These are phyloP conservation scores for Rosa hybrid DNA, from an alignment of 331 rosid species.

Conservation along the genomic window DNA sequence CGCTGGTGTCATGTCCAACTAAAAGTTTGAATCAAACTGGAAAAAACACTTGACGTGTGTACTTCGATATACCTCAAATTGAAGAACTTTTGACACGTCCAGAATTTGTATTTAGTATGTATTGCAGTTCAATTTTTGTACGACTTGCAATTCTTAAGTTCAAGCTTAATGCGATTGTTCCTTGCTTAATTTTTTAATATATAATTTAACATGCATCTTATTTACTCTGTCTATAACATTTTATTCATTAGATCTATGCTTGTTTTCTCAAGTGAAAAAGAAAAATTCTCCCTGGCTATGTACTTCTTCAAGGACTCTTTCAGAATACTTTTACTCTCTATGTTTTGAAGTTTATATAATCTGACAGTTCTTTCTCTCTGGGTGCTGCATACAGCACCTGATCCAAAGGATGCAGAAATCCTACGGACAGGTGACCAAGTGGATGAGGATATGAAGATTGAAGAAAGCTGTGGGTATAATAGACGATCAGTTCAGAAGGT, in stretches of 20 bases:
- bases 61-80: slow-evolving; percentile 84
- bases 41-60: slow-evolving; percentile 55
- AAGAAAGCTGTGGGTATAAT: slow-evolving; percentile 63
- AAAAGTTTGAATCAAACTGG: slow-evolving; percentile 34
- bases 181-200: neutral
- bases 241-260: too few species aligned
- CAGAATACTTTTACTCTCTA: neutral
- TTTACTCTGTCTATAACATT: neutral
- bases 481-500: slow-evolving; percentile 54
- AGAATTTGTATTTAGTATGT: slow-evolving; percentile 73
- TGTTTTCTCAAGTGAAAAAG: too few species aligned
- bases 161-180: slow-evolving; percentile 8
- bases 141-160: slow-evolving; percentile 6
- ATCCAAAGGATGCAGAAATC: slow-evolving; percentile 86
- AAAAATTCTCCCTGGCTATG: too few species aligned
- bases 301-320: neutral
- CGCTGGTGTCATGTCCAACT: slow-evolving; percentile 31
- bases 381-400: slow-evolving; percentile 55
- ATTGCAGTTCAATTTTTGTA: slow-evolving; percentile 8
- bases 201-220: neutral
- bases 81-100: slow-evolving; percentile 83
- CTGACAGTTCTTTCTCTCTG: slow-evolving; percentile 17
- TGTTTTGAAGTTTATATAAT: slow-evolving; percentile 17
- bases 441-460: slow-evolving; percentile 74
- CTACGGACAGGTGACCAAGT: slow-evolving; percentile 87